phyloP scores from a whole-genome alignment of 805 yeast genomes.

The Saturnispora kantuleensis region DNA sequence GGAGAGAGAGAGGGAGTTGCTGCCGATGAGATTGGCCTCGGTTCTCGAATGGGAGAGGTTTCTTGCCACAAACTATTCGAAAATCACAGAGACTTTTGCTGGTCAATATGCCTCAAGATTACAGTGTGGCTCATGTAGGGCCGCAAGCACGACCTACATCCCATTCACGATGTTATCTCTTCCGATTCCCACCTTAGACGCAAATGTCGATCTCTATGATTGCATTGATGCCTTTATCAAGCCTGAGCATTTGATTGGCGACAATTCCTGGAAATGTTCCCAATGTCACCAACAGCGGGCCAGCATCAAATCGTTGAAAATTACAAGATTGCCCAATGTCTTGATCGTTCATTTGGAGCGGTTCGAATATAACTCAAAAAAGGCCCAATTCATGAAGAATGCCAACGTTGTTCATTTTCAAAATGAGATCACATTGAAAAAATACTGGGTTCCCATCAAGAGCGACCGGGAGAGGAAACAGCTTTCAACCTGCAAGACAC shows the following conservation, averaged over 20 bases:
- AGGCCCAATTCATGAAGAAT: slow-evolving; percentile 38
- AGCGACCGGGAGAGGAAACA: slow-evolving; percentile 36
- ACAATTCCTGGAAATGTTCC: slow-evolving; percentile 82
- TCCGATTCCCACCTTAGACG: slow-evolving; percentile 51
- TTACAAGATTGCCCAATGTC: slow-evolving; percentile 70
- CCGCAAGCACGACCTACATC: slow-evolving; percentile 78
- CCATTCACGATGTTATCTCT: slow-evolving; percentile 71
- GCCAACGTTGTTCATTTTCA: slow-evolving; percentile 66
- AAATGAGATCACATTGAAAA: slow-evolving; percentile 37
- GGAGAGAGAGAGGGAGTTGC: slow-evolving; percentile 58
- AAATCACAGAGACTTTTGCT: slow-evolving; percentile 72
- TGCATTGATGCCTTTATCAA: slow-evolving; percentile 74
- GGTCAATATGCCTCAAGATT: slow-evolving; percentile 83
- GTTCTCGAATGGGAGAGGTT: slow-evolving; percentile 90
- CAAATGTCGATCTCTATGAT: slow-evolving; percentile 35
- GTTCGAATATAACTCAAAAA: slow-evolving; percentile 37
- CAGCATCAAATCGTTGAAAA: slow-evolving; percentile 59
- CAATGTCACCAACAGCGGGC: slow-evolving; percentile 52
- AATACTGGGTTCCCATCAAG: slow-evolving; percentile 56
- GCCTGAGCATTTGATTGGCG: slow-evolving; percentile 62
- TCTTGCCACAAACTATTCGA: slow-evolving; percentile 65
- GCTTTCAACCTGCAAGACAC: slow-evolving; percentile 39
- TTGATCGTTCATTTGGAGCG: slow-evolving; percentile 80
- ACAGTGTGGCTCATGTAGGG: slow-evolving; percentile 59
- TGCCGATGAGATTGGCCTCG: slow-evolving; percentile 73